Evolutionary conservation across 2,329 filamentous ascomycete species (phyloP), one percentile per base, ranked within the genome.

Genomic region (Ilyonectria destructans): DNA sequence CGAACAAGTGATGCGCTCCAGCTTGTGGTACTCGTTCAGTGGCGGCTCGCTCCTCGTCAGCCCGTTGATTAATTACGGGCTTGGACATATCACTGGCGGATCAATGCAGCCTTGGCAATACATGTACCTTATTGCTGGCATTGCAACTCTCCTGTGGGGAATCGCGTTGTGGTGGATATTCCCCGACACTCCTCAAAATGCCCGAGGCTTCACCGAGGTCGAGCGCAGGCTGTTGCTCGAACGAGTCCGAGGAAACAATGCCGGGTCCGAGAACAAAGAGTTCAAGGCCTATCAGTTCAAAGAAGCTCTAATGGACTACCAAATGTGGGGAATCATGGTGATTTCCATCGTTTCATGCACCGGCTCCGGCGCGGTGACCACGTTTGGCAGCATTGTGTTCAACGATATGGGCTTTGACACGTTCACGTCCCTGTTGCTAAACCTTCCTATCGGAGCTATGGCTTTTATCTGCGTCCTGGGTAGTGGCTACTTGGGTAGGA

Each of bases 21-120:
- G 80, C 46, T 74, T 75, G 59, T 82, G 80, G 76, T 80, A 80
- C 56, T 82, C 80, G 6, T 81, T 78, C 46, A 80, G 80, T 21
- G 81, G 81, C 1, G 77, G 80, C 5, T 80, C 79, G 1, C 77
- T 77, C 6, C 77, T 82, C 9, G 68, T 80, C 6, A 77, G 77
- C 2, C 78, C 79, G 0, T 60, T 80, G 15, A 73, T 81, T 37
- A 79, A 80, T 54, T 81, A 79, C 19, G 80, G 79, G 9, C 75
- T 81, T 7, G 79, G 77, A 2, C 77, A 79, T 17, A 77, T 80
- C 43, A 69, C 69, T 19, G 74, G 75, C 1, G 73, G 72, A 6
- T 48, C 62, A 1, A 49, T 81, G 19, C 63, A 69, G 33, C 66
- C 78, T 1, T 81, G 79, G 80, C 77, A 80, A 56, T 78, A 77